A percentile compares a stretch with the other conserved stretches of the same genome.
Conservation (phyloP, 2,329 filamentous ascomycete genomes). For the Chaetomiaceae sp. region DNA sequence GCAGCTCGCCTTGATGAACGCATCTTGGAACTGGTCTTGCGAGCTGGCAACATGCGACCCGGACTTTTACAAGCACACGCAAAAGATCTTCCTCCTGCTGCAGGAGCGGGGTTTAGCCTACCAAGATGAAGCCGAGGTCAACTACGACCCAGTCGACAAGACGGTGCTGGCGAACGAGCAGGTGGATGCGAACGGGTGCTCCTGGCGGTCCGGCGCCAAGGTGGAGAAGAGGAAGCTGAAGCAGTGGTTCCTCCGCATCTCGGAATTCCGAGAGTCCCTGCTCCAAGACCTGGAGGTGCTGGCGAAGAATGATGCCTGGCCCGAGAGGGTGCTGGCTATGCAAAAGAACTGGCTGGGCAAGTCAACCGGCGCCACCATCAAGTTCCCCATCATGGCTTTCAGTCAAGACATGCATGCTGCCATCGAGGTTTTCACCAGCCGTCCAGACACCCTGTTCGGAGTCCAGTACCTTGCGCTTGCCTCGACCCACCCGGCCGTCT, state of each 20-base stretch:
- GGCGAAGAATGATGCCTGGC: conserved; percentile 64
- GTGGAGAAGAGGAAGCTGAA: conserved; percentile 75
- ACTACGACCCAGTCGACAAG: conserved; percentile 85
- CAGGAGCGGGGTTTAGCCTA: conserved; percentile 73
- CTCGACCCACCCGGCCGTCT: conserved; percentile 65
- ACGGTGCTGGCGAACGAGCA: conserved; percentile 92
- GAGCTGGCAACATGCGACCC: conserved; percentile 82
- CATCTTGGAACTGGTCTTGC: conserved; percentile 75
- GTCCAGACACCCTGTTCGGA: conserved; percentile 81
- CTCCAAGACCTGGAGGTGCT: conserved; percentile 67
- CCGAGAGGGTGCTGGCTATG: conserved; percentile 75
- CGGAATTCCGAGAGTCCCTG: conserved; percentile 68
- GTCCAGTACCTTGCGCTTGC: conserved; percentile 82
- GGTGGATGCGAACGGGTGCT: conserved; percentile 78
- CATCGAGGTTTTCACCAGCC: conserved; percentile 76
- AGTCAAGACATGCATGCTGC: conserved; percentile 40
- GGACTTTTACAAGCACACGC: conserved; percentile 83
- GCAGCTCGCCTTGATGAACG: conserved; percentile 75
- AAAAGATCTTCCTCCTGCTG: conserved; percentile 76
- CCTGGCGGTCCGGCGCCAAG: conserved; percentile 82
- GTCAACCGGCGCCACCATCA: conserved; percentile 67
- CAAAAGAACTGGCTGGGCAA: conserved; percentile 86
- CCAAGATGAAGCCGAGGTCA: conserved; percentile 77
- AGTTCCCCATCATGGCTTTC: conserved; percentile 57
- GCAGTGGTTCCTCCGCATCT: conserved; percentile 89